Evolutionary conservation across 129 eudicot genomes (phyloP).

Genomic region (Escallonia herrerae): DNA sequence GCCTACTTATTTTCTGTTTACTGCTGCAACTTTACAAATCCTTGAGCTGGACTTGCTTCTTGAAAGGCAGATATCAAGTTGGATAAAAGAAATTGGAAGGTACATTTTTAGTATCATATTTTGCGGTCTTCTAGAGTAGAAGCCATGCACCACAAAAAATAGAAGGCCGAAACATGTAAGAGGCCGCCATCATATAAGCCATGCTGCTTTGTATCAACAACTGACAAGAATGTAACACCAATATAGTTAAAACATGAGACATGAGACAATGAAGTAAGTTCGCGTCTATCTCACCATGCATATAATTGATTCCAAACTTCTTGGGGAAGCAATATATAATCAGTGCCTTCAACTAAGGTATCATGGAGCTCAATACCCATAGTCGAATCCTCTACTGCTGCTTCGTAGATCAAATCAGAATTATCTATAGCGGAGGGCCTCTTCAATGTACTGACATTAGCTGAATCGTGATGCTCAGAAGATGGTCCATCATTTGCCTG

Average conservation of each 20-base stretch:
- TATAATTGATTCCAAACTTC: slow-evolving; percentile 78
- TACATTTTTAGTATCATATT: no score
- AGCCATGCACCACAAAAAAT: no score
- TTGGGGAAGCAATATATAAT: slow-evolving; percentile 86
- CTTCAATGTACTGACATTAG: slow-evolving; percentile 29
- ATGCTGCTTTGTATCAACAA: no score
- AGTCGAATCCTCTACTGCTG: slow-evolving; percentile 37
- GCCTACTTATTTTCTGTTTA: no score
- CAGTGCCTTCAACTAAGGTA: slow-evolving; percentile 83
- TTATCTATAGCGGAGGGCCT: slow-evolving; percentile 78
- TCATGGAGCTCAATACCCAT: slow-evolving; percentile 74
- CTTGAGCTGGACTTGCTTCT: no score
- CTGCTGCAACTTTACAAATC: no score
- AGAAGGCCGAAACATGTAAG: no score
- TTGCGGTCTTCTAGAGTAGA: no score
- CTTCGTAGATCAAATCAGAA: slow-evolving; percentile 58
- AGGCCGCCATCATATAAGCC: no score
- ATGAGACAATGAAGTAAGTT: background rate
- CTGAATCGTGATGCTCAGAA: slow-evolving; percentile 42
- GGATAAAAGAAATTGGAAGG: no score
- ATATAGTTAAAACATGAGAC: background rate
- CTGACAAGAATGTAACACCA: background rate
- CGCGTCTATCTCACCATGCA: slow-evolving; percentile 56
- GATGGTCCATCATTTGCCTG: slow-evolving; percentile 61
- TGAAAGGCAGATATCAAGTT: no score